Conservation (phyloP, 495 filamentous ascomycete genomes). For the Penicillium chermesinum region DNA sequence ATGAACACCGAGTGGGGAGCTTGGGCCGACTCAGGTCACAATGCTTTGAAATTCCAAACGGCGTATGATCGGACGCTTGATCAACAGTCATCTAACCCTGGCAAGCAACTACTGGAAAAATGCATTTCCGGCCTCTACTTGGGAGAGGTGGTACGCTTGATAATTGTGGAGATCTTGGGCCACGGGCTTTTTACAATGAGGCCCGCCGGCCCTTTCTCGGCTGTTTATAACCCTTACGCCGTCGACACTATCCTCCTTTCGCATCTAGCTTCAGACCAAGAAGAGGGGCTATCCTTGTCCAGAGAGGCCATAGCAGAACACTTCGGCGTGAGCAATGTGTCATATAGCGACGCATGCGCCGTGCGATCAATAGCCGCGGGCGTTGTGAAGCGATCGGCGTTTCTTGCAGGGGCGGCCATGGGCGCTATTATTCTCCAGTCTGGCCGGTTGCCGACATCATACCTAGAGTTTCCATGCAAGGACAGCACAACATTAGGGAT, state of each 20-base stretch:
- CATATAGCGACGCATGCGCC: constrained; percentile 3
- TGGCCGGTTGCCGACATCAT: constrained; percentile 3
- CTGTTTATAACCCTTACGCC: neutral
- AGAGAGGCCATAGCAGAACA: constrained; percentile 6
- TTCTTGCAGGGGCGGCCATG: constrained; percentile 19
- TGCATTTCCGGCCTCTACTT: neutral
- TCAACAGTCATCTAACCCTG: neutral
- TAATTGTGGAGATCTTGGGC: neutral
- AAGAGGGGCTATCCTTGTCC: constrained; percentile 11
- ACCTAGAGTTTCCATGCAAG: constrained; percentile 26
- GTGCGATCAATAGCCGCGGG: constrained; percentile 15
- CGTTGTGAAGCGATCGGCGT: constrained; percentile 18
- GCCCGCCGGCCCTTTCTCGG: neutral
- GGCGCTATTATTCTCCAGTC: constrained; percentile 20
- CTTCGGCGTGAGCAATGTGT: neutral
- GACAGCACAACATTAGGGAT: neutral
- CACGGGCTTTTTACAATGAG: neutral
- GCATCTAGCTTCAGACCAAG: neutral
- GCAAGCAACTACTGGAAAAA: neutral
- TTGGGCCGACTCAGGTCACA: constrained; percentile 3
- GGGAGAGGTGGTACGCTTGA: neutral
- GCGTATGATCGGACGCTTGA: constrained; percentile 13
- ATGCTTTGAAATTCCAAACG: neutral
- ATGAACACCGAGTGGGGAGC: constrained; percentile 29
- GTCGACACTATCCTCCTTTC: neutral